Percentiles rank a stretch among this genome's conserved stretches.
Conservation (phyloP, 2,329 filamentous ascomycete genomes). For the Parastagonospora nodorum region DNA sequence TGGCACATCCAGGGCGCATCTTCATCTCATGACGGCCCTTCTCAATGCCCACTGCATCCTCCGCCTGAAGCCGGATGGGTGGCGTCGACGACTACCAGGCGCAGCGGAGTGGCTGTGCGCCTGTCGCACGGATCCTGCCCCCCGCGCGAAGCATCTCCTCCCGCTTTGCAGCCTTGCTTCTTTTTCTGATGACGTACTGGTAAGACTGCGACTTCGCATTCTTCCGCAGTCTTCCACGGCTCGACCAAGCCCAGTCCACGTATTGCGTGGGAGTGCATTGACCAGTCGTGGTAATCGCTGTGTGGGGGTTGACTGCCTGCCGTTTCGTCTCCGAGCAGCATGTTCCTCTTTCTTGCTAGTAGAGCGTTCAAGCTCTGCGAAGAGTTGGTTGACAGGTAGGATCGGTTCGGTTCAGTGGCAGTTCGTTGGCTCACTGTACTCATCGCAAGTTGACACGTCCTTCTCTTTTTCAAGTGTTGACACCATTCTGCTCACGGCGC, state of each 20-base stretch:
- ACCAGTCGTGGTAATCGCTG: background rate
- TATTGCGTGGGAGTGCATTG: background rate
- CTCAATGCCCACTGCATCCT: too few species aligned
- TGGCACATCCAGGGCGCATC: too few species aligned
- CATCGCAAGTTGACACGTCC: background rate
- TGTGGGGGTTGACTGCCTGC: background rate
- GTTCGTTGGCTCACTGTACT: background rate
- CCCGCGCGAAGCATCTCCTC: constrained; percentile 19
- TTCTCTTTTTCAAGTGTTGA: constrained; percentile 38
- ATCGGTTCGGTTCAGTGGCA: background rate
- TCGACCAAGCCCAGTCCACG: constrained; percentile 1
- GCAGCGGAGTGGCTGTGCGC: constrained; percentile 22
- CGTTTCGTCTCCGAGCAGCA: background rate
- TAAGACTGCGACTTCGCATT: background rate
- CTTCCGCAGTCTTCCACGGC: background rate
- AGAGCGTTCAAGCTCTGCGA: too few species aligned
- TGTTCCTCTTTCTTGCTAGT: too few species aligned
- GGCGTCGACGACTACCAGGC: constrained; percentile 3
- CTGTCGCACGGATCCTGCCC: constrained; percentile 13
- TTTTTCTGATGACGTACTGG: constrained; percentile 6
- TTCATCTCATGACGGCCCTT: too few species aligned
- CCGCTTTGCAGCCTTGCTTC: constrained; percentile 9
- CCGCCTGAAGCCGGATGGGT: background rate
- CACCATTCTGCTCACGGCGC: constrained; percentile 32
- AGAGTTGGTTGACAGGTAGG: background rate